Evolutionary conservation across 768 basidiomycete genomes (phyloP).

Genomic region (Phanerodontia chrysosporium): DNA sequence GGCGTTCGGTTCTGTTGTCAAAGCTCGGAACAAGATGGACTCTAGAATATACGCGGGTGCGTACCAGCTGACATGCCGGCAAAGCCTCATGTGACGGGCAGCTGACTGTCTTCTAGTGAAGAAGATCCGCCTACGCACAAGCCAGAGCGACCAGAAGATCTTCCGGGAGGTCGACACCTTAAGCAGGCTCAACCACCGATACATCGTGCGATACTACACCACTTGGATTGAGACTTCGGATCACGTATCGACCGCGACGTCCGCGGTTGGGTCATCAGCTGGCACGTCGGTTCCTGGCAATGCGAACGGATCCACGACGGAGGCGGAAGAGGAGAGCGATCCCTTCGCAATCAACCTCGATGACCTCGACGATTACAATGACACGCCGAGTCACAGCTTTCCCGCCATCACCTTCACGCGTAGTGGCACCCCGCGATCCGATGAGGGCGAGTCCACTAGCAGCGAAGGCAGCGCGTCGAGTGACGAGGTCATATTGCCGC

Average conservation of each 20-base stretch:
- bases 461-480: not conserved
- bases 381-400: constrained; percentile 45
- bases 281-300: constrained; percentile 49
- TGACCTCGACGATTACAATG: constrained; percentile 45
- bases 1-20: constrained; percentile 91
- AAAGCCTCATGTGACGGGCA: not conserved
- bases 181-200: constrained; percentile 82
- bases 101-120: constrained; percentile 51
- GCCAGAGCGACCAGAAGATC: constrained; percentile 81
- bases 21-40: constrained; percentile 87
- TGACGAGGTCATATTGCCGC: not conserved
- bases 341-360: constrained; percentile 66
- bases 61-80: constrained; percentile 15
- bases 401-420: constrained; percentile 81
- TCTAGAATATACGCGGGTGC: constrained; percentile 75
- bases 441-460: constrained; percentile 1
- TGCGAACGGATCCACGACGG: constrained; percentile 26
- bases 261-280: constrained; percentile 39
- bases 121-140: constrained; percentile 77
- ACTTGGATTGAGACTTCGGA: constrained; percentile 83
- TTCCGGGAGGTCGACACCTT: constrained; percentile 88
- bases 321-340: constrained; percentile 27
- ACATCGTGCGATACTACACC: constrained; percentile 89
- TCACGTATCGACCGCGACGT: constrained; percentile 39
- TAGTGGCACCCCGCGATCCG: constrained; percentile 34